Conservation (phyloP, 2,329 filamentous ascomycete species). For the Amesomyces nigricolor region DNA sequence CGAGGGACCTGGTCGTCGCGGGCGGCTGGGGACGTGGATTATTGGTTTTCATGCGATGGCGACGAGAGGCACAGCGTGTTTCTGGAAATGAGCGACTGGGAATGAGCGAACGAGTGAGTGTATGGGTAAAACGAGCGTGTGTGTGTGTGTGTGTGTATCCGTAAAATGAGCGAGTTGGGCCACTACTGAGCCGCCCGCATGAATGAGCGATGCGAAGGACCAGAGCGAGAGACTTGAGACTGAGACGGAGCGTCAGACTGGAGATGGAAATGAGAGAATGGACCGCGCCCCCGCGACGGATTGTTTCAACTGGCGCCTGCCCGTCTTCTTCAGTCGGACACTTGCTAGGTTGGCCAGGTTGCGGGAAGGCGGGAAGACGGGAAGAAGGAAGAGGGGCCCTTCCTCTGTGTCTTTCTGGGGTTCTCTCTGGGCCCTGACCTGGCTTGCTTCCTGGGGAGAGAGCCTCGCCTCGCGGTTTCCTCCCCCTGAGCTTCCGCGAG, state of each 20-base stretch:
- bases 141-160: slow-evolving; percentile 6
- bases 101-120: slow-evolving; percentile 15
- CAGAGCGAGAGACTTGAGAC: slow-evolving; percentile 7
- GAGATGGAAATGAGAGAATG: slow-evolving; percentile 1
- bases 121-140: slow-evolving; percentile 12
- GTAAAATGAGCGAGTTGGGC: slow-evolving; percentile 11
- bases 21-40: slow-evolving; percentile 6
- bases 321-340: slow-evolving; percentile 7
- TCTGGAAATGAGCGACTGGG: slow-evolving; percentile 10
- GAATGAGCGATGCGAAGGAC: slow-evolving; percentile 4
- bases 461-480: slow-evolving; percentile 9
- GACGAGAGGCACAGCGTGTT: neutral
- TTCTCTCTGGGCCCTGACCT: too few relatives aligned
- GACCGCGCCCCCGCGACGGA: neutral
- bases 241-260: neutral
- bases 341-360: neutral
- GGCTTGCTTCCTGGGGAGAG: too few relatives aligned
- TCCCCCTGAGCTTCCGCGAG: slow-evolving; percentile 14
- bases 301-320: slow-evolving; percentile 4
- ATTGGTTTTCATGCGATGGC: slow-evolving; percentile 18
- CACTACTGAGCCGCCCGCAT: neutral
- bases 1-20: slow-evolving; percentile 16
- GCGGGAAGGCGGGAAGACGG: neutral
- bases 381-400: neutral
- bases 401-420: too few relatives aligned